Evolutionary conservation across 345 rosid species (phyloP), one percentile per base, ranked within the genome.

Genomic region (Trapa bicornis): DNA sequence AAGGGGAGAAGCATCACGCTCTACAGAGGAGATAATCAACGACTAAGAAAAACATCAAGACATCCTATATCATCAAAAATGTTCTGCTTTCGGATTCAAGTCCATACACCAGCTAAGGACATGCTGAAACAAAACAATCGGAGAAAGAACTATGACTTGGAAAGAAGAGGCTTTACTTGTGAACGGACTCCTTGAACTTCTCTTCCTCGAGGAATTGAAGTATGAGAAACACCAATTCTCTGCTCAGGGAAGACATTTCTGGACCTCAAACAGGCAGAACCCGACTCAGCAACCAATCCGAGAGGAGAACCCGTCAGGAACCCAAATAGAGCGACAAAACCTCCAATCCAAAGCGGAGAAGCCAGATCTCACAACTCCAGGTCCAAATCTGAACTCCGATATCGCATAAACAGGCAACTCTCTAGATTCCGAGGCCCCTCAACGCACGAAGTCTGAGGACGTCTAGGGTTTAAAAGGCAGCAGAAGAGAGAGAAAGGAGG

Each of bases 131-230:
- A 1, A 7, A 39, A 58, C 35, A 66, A 53, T 67, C 38, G 15
- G 47, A 35, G 43, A 36, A 61, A 2, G 52, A 2, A 32, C 3
- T 58, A 14, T 47, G 43, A 65, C 16, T 7, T 8, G 22, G 33
- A 32, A 41, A 33, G 64, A 47, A 50, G 48, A 65, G 48, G 56
- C 66, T 74, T 75, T 79, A 86, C 98, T 80, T 89, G 73, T 89
- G 98, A 63, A 89, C 88, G 71, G 96, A 82, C 74, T 92, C 96
- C 77, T 84, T 86, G 62, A 82, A 92, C 73, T 89, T 87, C 81
- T 92, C 93, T 77, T 92, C 98, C 57, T 89, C 96, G 6, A 92
- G 96, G 71, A 92, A 92, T 74, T 92, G 98, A 63, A 92, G 96
- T 76, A 89, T 84, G 70, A 89, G 93, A 74, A 86, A 86, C 79